phyloP scores from a whole-genome alignment of 2,329 filamentous ascomycete genomes.

The Curvularia sp. region DNA sequence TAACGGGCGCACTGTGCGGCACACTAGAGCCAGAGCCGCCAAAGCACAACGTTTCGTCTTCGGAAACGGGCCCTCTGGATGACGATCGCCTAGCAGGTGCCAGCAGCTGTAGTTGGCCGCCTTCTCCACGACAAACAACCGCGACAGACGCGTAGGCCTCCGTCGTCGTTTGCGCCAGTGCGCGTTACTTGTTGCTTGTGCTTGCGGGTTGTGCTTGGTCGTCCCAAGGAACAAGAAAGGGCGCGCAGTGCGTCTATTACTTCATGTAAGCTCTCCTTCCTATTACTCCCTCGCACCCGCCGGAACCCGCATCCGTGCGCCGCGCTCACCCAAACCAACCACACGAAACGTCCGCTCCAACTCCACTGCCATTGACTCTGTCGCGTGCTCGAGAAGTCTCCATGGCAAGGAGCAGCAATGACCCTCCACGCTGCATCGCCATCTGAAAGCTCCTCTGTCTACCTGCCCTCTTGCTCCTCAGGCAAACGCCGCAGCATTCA shows the following conservation, averaged over 20 bases:
- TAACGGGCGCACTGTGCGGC: not conserved
- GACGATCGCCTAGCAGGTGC: slow-evolving; percentile 5
- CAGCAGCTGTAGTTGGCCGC: not conserved
- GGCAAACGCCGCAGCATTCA: slow-evolving; percentile 8
- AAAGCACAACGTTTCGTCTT: slow-evolving; percentile 9
- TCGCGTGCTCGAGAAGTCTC: slow-evolving; percentile 16
- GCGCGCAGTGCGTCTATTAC: not conserved
- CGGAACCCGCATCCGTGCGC: slow-evolving; percentile 21
- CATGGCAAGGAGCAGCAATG: slow-evolving; percentile 32
- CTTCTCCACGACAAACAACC: not conserved
- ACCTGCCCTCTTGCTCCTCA: slow-evolving; percentile 10
- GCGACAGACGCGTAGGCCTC: not conserved
- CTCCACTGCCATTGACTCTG: slow-evolving; percentile 13
- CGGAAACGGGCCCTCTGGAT: slow-evolving; percentile 10
- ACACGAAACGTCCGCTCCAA: slow-evolving; percentile 17
- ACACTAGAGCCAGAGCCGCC: slow-evolving; percentile 5
- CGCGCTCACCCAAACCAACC: slow-evolving; percentile 17
- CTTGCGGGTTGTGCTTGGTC: not conserved
- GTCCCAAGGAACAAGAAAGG: not conserved
- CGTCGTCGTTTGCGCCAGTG: not conserved
- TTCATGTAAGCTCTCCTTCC: not conserved
- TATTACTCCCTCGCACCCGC: slow-evolving; percentile 6
- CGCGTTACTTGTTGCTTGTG: not conserved
- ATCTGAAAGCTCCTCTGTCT: slow-evolving; percentile 31
- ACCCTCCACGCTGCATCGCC: slow-evolving; percentile 30